A percentile compares a stretch with the other conserved stretches of the same genome.
phyloP scores from a whole-genome alignment of 1,284 basidiomycete species.

The Irpex lacteus region DNA sequence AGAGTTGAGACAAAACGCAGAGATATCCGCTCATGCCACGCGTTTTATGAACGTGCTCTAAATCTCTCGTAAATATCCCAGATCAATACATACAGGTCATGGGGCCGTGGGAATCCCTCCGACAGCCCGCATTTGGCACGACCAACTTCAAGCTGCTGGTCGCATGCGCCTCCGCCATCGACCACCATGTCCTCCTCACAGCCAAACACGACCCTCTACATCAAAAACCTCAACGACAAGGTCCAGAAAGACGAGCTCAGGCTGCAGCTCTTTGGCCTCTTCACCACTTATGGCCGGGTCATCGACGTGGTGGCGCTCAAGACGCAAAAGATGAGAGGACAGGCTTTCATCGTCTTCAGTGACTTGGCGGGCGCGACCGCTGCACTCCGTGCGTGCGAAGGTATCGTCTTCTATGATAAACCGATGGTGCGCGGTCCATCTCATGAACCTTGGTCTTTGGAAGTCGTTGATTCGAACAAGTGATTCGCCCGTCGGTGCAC shows the following conservation, averaged over 20 bases:
- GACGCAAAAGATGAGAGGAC: constrained; percentile 84
- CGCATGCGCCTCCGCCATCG: not conserved
- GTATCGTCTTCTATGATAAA: constrained; percentile 92
- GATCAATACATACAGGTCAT: not conserved
- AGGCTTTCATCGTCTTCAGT: constrained; percentile 95
- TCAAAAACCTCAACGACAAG: constrained; percentile 94
- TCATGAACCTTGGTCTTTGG: constrained; percentile 23
- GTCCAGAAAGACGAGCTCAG: constrained; percentile 92
- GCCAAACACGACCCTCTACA: constrained; percentile 88
- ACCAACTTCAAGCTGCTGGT: constrained; percentile 1
- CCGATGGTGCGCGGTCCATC: constrained; percentile 65
- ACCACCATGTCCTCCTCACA: constrained; percentile 36
- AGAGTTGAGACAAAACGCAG: not conserved
- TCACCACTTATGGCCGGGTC: constrained; percentile 90
- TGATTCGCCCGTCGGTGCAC: constrained; percentile 13
- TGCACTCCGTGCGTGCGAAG: constrained; percentile 87
- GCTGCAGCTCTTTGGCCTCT: constrained; percentile 83
- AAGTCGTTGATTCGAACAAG: constrained; percentile 31
- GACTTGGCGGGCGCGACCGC: constrained; percentile 87
- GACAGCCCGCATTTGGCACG: not conserved
- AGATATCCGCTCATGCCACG: not conserved
- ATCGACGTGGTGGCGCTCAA: constrained; percentile 96
- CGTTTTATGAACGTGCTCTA: not conserved
- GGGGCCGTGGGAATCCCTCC: constrained; percentile 11
- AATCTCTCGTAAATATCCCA: not conserved